Conservation (phyloP, 2,329 filamentous ascomycete genomes). For the Phialophora chinensis region DNA sequence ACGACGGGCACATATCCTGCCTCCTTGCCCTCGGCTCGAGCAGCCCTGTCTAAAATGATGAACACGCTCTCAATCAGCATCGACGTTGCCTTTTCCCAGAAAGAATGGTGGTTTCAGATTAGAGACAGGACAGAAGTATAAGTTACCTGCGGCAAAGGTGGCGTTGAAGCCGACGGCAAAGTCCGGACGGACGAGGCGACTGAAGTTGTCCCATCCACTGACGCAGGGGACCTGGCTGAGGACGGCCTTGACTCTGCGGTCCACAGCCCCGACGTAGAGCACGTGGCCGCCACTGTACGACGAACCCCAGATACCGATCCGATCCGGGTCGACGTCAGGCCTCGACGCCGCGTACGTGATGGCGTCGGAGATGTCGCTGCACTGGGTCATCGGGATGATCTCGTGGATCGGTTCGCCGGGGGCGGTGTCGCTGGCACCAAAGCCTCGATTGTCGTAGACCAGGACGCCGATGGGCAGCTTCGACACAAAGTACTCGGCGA, state of each 20-base stretch:
- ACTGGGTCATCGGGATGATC: conserved; percentile 44
- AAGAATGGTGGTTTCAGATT: too few relatives aligned
- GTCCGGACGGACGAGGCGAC: conserved; percentile 45
- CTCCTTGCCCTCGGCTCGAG: conserved; percentile 43
- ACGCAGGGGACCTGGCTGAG: conserved; percentile 48
- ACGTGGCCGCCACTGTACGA: conserved; percentile 51
- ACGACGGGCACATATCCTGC: conserved; percentile 44
- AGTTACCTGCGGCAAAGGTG: conserved; percentile 41
- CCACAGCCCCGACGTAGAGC: conserved; percentile 47
- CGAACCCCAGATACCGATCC: conserved; percentile 48
- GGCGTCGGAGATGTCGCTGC: conserved; percentile 48
- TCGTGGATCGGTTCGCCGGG: conserved; percentile 46
- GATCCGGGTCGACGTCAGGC: conserved; percentile 42
- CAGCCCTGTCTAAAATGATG: conserved; percentile 37
- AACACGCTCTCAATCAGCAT: too few relatives aligned
- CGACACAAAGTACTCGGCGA: conserved; percentile 36
- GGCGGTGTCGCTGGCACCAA: conserved; percentile 44
- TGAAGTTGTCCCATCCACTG: conserved; percentile 47
- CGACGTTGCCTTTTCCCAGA: too few relatives aligned
- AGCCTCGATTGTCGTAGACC: conserved; percentile 45
- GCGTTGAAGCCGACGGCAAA: conserved; percentile 40
- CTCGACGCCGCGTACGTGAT: conserved; percentile 44
- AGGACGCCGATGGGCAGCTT: conserved; percentile 38
- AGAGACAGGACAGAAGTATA: conserved; percentile 8
- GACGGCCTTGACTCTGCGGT: conserved; percentile 50